phyloP scores from a whole-genome alignment of 768 basidiomycete species.

The Mycena pura region DNA sequence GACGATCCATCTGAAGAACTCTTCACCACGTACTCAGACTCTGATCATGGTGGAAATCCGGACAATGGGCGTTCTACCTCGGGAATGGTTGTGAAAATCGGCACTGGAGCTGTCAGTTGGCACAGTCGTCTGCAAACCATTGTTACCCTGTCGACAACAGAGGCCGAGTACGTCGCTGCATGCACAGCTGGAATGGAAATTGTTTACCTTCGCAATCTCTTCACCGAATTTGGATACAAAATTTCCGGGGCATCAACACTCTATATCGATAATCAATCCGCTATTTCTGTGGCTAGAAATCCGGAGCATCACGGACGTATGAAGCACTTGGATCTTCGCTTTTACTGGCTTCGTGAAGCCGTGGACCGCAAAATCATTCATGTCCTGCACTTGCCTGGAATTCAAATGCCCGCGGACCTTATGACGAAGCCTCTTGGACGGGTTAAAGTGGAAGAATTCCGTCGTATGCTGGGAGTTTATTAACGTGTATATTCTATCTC shows the following conservation, averaged over 20 bases:
- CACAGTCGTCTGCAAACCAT: conserved; percentile 42
- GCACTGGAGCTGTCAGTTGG: conserved; percentile 45
- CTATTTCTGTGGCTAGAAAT: conserved; percentile 39
- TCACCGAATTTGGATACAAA: conserved; percentile 33
- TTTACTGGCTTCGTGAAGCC: too few relatives aligned
- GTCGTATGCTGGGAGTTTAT: not conserved
- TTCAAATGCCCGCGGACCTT: conserved; percentile 33
- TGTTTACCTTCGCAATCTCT: conserved; percentile 38
- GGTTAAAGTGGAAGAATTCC: not conserved
- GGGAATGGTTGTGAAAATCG: conserved; percentile 46
- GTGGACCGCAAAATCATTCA: conserved; percentile 22
- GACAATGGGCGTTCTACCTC: conserved; percentile 41
- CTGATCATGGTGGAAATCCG: too few relatives aligned
- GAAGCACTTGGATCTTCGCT: too few relatives aligned
- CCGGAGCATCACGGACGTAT: too few relatives aligned
- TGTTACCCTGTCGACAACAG: conserved; percentile 46
- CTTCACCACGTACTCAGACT: conserved; percentile 34
- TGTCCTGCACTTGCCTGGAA: conserved; percentile 21
- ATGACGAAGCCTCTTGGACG: too few relatives aligned
- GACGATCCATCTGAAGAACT: conserved; percentile 7
- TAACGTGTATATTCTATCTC: not conserved
- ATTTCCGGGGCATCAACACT: conserved; percentile 30
- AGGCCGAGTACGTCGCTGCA: conserved; percentile 48
- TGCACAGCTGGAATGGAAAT: conserved; percentile 38
- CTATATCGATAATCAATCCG: conserved; percentile 43